phyloP scores from a whole-genome alignment of 2,329 filamentous ascomycete species.

The Fusarium buharicum region DNA sequence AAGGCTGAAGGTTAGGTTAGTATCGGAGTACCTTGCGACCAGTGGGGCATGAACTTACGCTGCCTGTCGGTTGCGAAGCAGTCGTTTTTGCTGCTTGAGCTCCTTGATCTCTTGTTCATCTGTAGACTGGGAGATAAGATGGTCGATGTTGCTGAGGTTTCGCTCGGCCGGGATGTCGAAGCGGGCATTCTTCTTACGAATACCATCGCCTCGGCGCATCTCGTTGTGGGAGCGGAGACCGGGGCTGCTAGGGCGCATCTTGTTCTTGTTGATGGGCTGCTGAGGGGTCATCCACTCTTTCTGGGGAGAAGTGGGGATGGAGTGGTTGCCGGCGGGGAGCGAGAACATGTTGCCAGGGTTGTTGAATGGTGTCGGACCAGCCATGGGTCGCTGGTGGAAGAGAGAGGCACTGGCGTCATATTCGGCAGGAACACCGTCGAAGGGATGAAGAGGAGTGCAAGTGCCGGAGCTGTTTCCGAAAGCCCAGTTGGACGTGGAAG shows the following conservation, averaged over 20 bases:
- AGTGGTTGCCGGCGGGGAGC: conserved; percentile 58
- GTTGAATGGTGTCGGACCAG: conserved; percentile 65
- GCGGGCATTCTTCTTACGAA: conserved; percentile 98
- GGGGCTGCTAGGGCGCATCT: conserved; percentile 73
- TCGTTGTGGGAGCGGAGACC: conserved; percentile 80
- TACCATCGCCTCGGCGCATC: conserved; percentile 81
- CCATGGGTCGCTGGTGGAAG: conserved; percentile 65
- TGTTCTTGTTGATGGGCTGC: conserved; percentile 64
- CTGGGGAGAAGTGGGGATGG: conserved; percentile 66
- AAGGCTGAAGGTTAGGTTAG: conserved; percentile 65
- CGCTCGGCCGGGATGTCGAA: conserved; percentile 97
- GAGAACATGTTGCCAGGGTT: conserved; percentile 66
- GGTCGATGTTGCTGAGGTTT: conserved; percentile 93
- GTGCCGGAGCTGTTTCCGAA: conserved; percentile 61
- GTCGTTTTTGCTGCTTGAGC: conserved; percentile 96
- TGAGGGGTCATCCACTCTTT: conserved; percentile 67
- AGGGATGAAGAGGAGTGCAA: conserved; percentile 77
- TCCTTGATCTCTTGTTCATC: conserved; percentile 97
- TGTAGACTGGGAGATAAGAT: conserved; percentile 86
- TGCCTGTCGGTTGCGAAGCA: conserved; percentile 94
- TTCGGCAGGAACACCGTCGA: conserved; percentile 65
- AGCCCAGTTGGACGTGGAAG: conserved; percentile 63
- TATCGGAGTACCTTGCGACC: conserved; percentile 6
- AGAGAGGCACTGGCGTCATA: conserved; percentile 65
- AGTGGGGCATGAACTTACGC: conserved; percentile 72